Evolutionary conservation across 1,284 basidiomycete genomes (phyloP), one percentile per base, ranked within the genome.

Genomic region (Marasmius tenuissimus): DNA sequence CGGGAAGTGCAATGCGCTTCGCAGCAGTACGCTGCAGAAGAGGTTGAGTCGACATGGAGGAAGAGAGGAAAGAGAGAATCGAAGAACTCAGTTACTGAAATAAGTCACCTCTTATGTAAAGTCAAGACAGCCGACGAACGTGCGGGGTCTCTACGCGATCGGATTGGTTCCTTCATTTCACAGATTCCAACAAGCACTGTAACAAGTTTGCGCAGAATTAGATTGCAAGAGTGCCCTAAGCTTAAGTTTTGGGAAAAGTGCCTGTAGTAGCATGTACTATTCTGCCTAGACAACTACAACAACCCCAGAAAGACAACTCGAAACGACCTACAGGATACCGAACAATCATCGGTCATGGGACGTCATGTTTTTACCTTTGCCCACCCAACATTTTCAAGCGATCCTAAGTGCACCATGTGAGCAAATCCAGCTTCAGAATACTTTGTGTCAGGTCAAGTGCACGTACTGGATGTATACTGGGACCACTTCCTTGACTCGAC

Each of bases 21-120:
- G 91, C 87, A 2, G 95, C 93, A 16, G 96, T 97, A 63, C 97
- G 90, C 77, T 99, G 97, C 53, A 99, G 91, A 53, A 99, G 87
- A 20, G 97, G 97, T 76, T 98, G 97, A 60, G 96, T 97, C 18
- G 97, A 99, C 97, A 98, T 97, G 66, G 58, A 71, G 61, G 61
- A 53, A 52, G 60, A 52, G 65, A 56, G 58, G 18, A 39, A 14
- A 42, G 37, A 45, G 7, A 45, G 34, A 16, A 27, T 12, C 16
- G 52, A 45, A 67, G 68, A 49, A 49, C 18, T 11, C 42, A 45
- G 42, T 45, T 45, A 20, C 18, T 49, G 27, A 49, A 49, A 20
- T 20, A 18, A 27, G 48, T 20, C 27, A 18, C 48, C 11, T 20
- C 11, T 12, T 20, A 27, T 49, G 12, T 18, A 45, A 49, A 20